Conservation (phyloP, 306 rosid species). For the Prunus padus region DNA sequence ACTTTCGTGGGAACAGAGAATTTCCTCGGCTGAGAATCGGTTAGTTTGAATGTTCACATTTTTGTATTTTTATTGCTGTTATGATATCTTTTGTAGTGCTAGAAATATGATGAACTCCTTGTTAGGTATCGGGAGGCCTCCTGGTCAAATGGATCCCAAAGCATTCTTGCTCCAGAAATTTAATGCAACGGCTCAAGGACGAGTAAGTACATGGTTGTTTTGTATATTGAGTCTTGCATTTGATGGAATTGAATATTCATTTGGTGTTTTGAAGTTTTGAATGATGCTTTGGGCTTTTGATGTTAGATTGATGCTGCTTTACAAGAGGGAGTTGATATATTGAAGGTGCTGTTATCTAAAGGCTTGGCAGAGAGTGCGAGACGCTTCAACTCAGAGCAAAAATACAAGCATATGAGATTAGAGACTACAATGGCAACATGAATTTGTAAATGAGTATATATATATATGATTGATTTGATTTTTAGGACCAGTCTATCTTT, state of each 20-base stretch:
- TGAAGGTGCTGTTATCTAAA: conserved; percentile 49
- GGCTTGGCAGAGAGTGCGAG: conserved; percentile 62
- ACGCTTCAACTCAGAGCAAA: conserved; percentile 71
- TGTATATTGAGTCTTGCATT: background rate
- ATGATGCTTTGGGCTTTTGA: background rate
- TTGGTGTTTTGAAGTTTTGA: background rate
- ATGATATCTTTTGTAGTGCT: background rate
- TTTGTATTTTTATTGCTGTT: background rate
- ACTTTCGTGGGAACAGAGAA: conserved; percentile 78
- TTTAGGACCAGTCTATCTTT: background rate
- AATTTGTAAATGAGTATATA: background rate
- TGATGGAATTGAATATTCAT: background rate
- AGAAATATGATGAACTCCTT: conserved; percentile 1
- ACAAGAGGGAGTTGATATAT: conserved; percentile 47
- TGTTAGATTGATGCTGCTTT: conserved; percentile 35
- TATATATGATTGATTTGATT: too few species aligned
- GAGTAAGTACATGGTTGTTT: conserved; percentile 43
- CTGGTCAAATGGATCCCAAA: conserved; percentile 99
- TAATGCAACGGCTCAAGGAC: conserved; percentile 65
- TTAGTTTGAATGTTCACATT: conserved; percentile 36
- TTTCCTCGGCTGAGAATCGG: conserved; percentile 84
- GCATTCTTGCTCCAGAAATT: conserved; percentile 92
- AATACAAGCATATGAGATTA: conserved; percentile 70
- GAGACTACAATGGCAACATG: conserved; percentile 47
- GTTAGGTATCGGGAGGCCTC: conserved; percentile 84